Base-by-base conservation (phyloP, 495 filamentous ascomycete genomes). In the Tetracladium marchalianum region DNA sequence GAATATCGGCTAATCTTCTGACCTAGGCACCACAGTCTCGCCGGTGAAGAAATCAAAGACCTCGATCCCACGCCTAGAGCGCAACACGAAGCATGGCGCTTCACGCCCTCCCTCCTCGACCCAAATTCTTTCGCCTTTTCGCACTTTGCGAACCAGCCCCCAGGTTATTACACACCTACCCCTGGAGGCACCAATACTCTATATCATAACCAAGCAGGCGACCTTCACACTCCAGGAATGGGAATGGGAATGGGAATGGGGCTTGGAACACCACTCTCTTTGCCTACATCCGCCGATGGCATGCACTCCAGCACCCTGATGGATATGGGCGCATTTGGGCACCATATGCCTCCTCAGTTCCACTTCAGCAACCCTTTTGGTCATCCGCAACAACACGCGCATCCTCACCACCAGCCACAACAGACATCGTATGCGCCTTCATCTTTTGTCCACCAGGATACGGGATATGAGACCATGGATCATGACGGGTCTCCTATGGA, bases 151-250 rank as follows among this genome's bases (percentile, higher is more conserved):
- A 85, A 81, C 55, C 87, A 95, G 44, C 76, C 80, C 34, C 78
- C 82, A 18, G 83, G 83, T 16, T 89, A 93, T 62, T 95, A 93
- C 61, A 90, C 86, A 0, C 90, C 90, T 1, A 93, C 87, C 1
- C 86, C 88, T 2, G 84, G 83, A 27, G 86, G 84, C n/a, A 80
- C 82, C 37, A 89, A 85, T 54, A 80, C 84, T 2, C 60, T 87
- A 37, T 93, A 86, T 50, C 88, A 92, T 61, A 79, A 71, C 47
- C 84, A 89, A 61, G 84, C 87, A 18, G 87, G 90, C 27, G 92
- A 96, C 60, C 73, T 96, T 22, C 90, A 95, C 55, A 95, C 90
- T 4, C 90, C 90, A 9, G 78, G 78, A 15, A 70, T 87, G 56
- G n/a, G 22, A 27, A 59, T 66, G 12, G 59, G 62, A 4, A 70